These are phyloP conservation scores for Posidonia australis DNA, from an alignment of 106 monocot genomes.

Conservation along the genomic window DNA sequence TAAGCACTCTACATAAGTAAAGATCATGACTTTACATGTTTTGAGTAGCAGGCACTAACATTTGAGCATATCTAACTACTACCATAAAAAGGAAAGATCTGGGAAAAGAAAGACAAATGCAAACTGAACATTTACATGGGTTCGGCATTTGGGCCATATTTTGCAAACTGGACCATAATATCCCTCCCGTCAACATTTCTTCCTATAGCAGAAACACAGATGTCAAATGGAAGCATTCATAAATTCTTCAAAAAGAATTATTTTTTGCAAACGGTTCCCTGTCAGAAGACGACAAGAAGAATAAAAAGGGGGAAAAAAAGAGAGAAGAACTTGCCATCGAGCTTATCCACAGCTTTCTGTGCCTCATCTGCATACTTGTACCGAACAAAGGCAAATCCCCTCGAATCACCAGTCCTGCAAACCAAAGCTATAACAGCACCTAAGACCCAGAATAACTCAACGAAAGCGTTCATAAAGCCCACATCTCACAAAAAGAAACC, in stretches of 20 bases:
- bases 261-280: no score
- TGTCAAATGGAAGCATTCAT: no score
- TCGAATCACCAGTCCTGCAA: constrained; percentile 75
- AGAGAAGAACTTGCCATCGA: constrained; percentile 39
- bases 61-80: no score
- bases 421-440: neutral
- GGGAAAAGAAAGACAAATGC: no score
- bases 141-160: constrained; percentile 94
- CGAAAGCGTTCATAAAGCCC: no score
- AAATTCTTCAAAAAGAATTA: no score
- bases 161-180: constrained; percentile 97
- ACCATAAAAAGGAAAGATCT: no score
- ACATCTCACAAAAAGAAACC: no score
- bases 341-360: constrained; percentile 77
- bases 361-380: constrained; percentile 90
- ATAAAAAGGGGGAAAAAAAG: neutral
- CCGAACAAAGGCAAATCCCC: constrained; percentile 94
- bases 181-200: constrained; percentile 71
- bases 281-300: neutral
- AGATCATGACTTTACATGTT: no score
- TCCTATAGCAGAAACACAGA: no score
- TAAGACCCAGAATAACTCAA: neutral
- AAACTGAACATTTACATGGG: constrained; percentile 77
- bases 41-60: no score
- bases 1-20: no score